phyloP scores from a whole-genome alignment of 257 asterid genomes.

The Orobanche coerulescens region DNA sequence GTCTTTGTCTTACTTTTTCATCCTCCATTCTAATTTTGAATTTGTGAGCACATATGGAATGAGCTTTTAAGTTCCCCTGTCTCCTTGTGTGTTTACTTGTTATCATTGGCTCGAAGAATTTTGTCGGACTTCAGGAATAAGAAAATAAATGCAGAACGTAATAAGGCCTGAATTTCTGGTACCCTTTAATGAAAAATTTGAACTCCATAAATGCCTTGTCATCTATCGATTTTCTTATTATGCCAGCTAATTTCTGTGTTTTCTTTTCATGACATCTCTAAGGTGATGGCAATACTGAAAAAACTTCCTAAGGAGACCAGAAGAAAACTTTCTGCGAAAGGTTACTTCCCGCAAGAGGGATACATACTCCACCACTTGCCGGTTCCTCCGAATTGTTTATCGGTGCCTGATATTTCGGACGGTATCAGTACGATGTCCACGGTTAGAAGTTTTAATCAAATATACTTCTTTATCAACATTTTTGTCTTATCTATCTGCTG shows the following conservation, averaged over 20 bases:
- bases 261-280: conserved; percentile 21
- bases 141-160: background rate
- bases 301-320: conserved; percentile 60
- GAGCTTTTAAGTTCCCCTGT: conserved; percentile 12
- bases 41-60: conserved; percentile 1
- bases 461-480: conserved; percentile 12
- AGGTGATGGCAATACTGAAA: conserved; percentile 60
- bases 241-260: conserved; percentile 20
- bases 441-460: conserved; percentile 39
- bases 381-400: conserved; percentile 96
- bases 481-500: conserved; percentile 16
- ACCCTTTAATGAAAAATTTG: conserved; percentile 6
- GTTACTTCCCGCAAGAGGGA: conserved; percentile 85
- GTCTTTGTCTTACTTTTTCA: background rate
- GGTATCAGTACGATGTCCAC: conserved; percentile 83
- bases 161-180: background rate
- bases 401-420: conserved; percentile 94
- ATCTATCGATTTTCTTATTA: background rate
- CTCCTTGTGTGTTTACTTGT: conserved; percentile 11
- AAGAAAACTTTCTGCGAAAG: conserved; percentile 57
- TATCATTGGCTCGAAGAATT: conserved; percentile 4
- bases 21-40: conserved; percentile 1
- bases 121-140: background rate
- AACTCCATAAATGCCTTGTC: background rate
- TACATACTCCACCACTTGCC: conserved; percentile 70